Evolutionary conservation across 371 early-diverging fungal genomes (phyloP).

Genomic region (Mortierella sp.): DNA sequence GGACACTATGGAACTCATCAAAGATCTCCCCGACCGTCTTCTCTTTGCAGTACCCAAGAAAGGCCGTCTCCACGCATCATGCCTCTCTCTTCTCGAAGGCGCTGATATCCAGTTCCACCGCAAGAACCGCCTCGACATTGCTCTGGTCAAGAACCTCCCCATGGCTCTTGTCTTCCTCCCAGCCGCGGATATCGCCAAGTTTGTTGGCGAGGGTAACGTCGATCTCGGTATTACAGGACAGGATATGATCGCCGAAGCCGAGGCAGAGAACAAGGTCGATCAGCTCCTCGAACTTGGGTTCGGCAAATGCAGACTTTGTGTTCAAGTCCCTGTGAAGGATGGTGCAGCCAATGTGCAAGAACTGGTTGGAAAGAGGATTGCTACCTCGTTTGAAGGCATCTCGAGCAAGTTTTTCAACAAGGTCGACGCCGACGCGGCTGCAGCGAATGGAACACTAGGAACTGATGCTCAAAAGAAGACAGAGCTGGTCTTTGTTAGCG

Average conservation of each 20-base stretch:
- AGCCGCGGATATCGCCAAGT: constrained; percentile 94
- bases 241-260: constrained; percentile 90
- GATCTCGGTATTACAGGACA: constrained; percentile 97
- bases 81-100: constrained; percentile 82
- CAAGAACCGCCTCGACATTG: constrained; percentile 94
- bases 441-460: constrained; percentile 56
- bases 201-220: constrained; percentile 94
- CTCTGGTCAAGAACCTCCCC: constrained; percentile 91
- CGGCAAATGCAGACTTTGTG: constrained; percentile 89
- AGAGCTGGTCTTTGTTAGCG: constrained; percentile 84
- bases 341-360: constrained; percentile 65
- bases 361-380: constrained; percentile 91
- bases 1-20: constrained; percentile 68
- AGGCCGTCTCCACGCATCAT: constrained; percentile 93
- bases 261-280: constrained; percentile 74
- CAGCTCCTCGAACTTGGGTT: constrained; percentile 86
- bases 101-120: constrained; percentile 95
- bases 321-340: constrained; percentile 78
- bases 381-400: constrained; percentile 87
- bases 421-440: constrained; percentile 63
- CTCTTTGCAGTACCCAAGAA: constrained; percentile 98
- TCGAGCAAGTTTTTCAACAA: constrained; percentile 74
- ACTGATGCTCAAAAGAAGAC: constrained; percentile 62
- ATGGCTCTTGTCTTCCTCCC: constrained; percentile 94
- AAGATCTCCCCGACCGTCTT: constrained; percentile 79